phyloP scores from a whole-genome alignment of 306 rosid genomes.

The Cicer yamashitae region DNA sequence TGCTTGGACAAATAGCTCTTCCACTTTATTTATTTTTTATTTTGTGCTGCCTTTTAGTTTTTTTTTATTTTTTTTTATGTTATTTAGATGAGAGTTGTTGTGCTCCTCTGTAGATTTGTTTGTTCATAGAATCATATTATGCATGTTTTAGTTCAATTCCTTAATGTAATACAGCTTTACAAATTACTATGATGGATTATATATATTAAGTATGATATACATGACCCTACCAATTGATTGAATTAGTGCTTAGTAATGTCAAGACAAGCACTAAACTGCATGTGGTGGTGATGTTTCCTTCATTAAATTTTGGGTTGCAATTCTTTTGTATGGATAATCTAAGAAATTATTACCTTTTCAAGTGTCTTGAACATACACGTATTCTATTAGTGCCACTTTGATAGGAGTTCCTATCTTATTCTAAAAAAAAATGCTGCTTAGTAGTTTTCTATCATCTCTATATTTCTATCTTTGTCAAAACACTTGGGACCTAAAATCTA shows the following conservation, averaged over 20 bases:
- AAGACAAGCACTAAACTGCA: conserved; percentile 47
- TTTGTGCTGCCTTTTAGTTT: no score
- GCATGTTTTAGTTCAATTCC: background rate
- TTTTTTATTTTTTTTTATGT: no score
- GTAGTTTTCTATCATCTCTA: conserved; percentile 45
- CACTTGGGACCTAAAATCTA: conserved; percentile 72
- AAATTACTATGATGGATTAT: conserved; percentile 22
- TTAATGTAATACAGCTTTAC: conserved; percentile 49
- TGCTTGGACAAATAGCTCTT: no score
- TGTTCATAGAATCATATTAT: background rate
- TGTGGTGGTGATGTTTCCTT: conserved; percentile 47
- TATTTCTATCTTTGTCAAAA: conserved; percentile 49
- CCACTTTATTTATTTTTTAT: no score
- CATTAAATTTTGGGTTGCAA: conserved; percentile 52
- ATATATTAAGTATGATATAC: conserved; percentile 22
- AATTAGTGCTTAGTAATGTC: conserved; percentile 50
- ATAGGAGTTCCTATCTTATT: conserved; percentile 46
- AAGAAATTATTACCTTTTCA: conserved; percentile 33
- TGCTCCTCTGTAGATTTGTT: no score
- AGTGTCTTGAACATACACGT: conserved; percentile 42
- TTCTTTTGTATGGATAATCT: conserved; percentile 58
- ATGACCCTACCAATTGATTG: conserved; percentile 51
- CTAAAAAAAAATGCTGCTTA: conserved; percentile 38
- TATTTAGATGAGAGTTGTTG: no score
- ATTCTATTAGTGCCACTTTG: conserved; percentile 29